Evolutionary conservation across 2,329 filamentous ascomycete genomes (phyloP).

Genomic region (Trichoderma sp.): DNA sequence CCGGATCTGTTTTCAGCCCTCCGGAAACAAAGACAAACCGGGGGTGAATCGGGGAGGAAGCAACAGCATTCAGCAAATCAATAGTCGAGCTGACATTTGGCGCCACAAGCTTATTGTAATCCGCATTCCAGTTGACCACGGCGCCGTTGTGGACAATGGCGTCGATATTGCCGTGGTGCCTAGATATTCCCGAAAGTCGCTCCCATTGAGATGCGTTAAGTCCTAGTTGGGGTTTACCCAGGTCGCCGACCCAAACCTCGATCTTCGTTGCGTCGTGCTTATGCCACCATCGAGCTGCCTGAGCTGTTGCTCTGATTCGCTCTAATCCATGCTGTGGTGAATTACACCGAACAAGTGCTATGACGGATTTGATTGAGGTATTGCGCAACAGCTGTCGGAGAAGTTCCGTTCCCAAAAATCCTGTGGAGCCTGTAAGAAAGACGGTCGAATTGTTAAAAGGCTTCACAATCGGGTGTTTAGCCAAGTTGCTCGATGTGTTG

Average conservation of each 20-base stretch:
- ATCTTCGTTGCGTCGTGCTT: constrained; percentile 1
- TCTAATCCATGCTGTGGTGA: constrained; percentile 4
- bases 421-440: constrained; percentile 16
- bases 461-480: background rate
- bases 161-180: constrained; percentile 44
- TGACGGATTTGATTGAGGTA: background rate
- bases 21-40: constrained; percentile 31
- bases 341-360: constrained; percentile 6
- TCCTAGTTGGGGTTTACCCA: background rate
- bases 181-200: background rate
- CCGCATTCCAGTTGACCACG: constrained; percentile 75
- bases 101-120: constrained; percentile 69
- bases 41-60: constrained; percentile 19
- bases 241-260: constrained; percentile 13
- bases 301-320: background rate
- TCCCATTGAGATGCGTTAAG: background rate
- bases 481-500: background rate
- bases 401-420: constrained; percentile 13
- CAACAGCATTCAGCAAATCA: constrained; percentile 23
- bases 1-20: constrained; percentile 20
- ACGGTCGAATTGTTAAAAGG: background rate
- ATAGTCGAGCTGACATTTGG: constrained; percentile 63
- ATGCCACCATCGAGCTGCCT: constrained; percentile 9
- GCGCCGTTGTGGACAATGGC: constrained; percentile 81
- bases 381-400: constrained; percentile 11